Evolutionary conservation across 352 stramenopile species (phyloP).

Genomic region (Phytophthora pisi): DNA sequence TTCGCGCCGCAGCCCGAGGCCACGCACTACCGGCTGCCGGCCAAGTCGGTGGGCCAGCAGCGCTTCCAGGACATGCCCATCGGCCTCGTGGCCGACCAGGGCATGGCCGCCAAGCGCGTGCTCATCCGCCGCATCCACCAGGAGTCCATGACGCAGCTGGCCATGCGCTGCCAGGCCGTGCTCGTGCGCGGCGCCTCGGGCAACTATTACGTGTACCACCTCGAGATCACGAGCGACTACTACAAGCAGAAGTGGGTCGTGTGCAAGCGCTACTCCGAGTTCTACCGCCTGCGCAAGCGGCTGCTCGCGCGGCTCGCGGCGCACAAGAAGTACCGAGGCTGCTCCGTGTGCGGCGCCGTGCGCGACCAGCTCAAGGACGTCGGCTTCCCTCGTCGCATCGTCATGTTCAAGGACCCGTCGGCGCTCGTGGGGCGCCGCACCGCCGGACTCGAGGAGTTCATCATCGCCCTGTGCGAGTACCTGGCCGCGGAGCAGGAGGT

Average conservation of each 20-base stretch:
- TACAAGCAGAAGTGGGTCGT: conserved; percentile 91
- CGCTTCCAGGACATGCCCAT: conserved; percentile 66
- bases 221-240: conserved; percentile 88
- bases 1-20: conserved; percentile 31
- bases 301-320: conserved; percentile 60
- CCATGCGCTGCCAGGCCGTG: conserved; percentile 73
- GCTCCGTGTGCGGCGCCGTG: conserved; percentile 58
- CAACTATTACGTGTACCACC: conserved; percentile 86
- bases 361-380: conserved; percentile 70
- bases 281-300: conserved; percentile 82
- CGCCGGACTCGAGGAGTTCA: conserved; percentile 77
- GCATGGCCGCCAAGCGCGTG: conserved; percentile 64
- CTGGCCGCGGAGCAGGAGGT: conserved; percentile 56
- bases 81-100: conserved; percentile 57
- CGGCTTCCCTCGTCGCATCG: conserved; percentile 71
- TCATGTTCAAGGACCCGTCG: conserved; percentile 76
- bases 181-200: conserved; percentile 76
- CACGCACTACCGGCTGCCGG: conserved; percentile 26
- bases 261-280: conserved; percentile 89
- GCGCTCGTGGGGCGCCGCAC: conserved; percentile 70
- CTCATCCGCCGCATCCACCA: conserved; percentile 78
- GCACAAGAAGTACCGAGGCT: conserved; percentile 65
- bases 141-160: conserved; percentile 79
- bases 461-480: conserved; percentile 76
- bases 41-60: conserved; percentile 29